Conservation (phyloP, 371 early-diverging fungal genomes). For the Batkoa obscura region DNA sequence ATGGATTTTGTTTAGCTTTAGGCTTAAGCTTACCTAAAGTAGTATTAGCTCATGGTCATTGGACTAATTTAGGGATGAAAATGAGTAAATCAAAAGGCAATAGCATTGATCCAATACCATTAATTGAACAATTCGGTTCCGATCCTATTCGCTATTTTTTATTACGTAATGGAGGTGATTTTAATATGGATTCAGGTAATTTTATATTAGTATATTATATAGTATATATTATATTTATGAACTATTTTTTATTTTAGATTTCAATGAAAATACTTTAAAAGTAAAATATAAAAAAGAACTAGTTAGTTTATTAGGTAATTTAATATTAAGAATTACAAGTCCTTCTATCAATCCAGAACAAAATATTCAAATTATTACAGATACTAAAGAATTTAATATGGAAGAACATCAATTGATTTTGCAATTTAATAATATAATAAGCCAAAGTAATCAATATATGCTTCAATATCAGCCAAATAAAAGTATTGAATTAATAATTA, state of each 20-base stretch:
- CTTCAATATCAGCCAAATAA: too few relatives aligned
- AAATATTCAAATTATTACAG: too few relatives aligned
- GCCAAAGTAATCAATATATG: too few relatives aligned
- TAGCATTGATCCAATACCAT: constrained; percentile 64
- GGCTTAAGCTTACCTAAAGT: constrained; percentile 49
- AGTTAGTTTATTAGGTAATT: constrained; percentile 74
- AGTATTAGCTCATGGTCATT: constrained; percentile 84
- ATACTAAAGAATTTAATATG: too few relatives aligned
- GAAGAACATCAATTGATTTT: too few relatives aligned
- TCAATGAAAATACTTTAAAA: constrained; percentile 37
- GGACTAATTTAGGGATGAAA: constrained; percentile 70
- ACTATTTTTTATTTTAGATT: constrained; percentile 31
- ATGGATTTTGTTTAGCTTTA: constrained; percentile 82
- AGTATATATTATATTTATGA: constrained; percentile 14
- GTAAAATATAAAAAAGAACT: constrained; percentile 58
- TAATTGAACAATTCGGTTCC: constrained; percentile 49
- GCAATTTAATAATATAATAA: too few relatives aligned
- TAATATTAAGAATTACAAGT: constrained; percentile 43
- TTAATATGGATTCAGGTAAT: too few relatives aligned
- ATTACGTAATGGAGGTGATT: constrained; percentile 48
- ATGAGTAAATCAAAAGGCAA: constrained; percentile 90
- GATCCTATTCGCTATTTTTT: constrained; percentile 83
- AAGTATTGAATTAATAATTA: too few relatives aligned
- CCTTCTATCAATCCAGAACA: constrained; percentile 27
- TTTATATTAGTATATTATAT: too few relatives aligned